Conservation (phyloP, 1,139 yeast genomes). For the Blastobotrys persicus region DNA sequence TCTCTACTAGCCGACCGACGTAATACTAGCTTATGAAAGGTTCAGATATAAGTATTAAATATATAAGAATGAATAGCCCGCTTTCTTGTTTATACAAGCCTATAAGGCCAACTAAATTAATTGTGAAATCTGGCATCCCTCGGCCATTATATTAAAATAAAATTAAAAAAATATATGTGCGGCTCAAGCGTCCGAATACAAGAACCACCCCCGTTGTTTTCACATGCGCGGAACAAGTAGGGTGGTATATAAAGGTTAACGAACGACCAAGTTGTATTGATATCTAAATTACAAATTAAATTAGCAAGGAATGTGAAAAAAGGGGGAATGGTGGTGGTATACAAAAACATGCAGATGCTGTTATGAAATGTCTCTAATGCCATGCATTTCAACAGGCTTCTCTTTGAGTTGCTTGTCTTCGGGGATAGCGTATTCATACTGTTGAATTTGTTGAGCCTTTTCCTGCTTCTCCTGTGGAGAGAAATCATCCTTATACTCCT, state of each 20-base stretch:
- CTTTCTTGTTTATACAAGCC: no score
- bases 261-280: not conserved
- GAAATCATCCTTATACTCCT: slow-evolving; percentile 5
- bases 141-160: no score
- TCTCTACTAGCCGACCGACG: no score
- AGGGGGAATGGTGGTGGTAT: not conserved
- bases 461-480: not conserved
- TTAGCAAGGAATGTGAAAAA: not conserved
- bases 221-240: not conserved
- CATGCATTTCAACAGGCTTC: not conserved
- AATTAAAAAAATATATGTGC: not conserved
- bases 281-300: not conserved
- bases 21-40: no score
- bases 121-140: no score
- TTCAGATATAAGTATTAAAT: no score
- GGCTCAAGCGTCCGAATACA: not conserved
- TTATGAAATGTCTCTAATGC: not conserved
- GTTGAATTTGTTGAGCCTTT: slow-evolving; percentile 1
- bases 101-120: no score
- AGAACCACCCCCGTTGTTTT: no score
- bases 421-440: slow-evolving; percentile 5
- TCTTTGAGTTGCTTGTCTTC: slow-evolving; percentile 2
- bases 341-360: not conserved
- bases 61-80: no score
- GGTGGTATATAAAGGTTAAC: not conserved